Conservation (phyloP, 768 basidiomycete genomes). For the Mycena olivaceomarginata region DNA sequence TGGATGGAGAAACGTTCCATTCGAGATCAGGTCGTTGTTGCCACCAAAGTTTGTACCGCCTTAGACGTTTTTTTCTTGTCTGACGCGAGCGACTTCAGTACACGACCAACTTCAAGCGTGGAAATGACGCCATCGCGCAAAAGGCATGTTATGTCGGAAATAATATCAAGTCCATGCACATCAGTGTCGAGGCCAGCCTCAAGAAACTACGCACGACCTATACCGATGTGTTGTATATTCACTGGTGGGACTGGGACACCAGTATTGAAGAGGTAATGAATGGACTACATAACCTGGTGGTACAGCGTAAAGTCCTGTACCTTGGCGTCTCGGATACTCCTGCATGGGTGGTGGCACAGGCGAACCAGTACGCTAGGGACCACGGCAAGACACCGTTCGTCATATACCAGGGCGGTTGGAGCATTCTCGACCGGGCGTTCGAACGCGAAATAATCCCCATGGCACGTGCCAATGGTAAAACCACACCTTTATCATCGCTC, state of each 20-base stretch:
- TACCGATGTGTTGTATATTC: slow-evolving; percentile 68
- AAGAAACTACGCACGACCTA: slow-evolving; percentile 67
- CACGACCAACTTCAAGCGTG: slow-evolving; percentile 47
- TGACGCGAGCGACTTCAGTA: slow-evolving; percentile 35
- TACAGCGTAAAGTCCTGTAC: slow-evolving; percentile 70
- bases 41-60: slow-evolving; percentile 58
- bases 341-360: slow-evolving; percentile 30
- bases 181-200: slow-evolving; percentile 63
- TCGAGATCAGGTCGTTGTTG: slow-evolving; percentile 68
- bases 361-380: slow-evolving; percentile 26
- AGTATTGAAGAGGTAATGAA: slow-evolving; percentile 76
- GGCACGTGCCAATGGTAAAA: slow-evolving; percentile 28
- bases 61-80: background rate
- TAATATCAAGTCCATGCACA: slow-evolving; percentile 60
- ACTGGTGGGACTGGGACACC: slow-evolving; percentile 73
- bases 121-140: slow-evolving; percentile 43
- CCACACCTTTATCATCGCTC: background rate
- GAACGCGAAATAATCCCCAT: slow-evolving; percentile 36
- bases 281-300: slow-evolving; percentile 69
- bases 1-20: slow-evolving; percentile 64
- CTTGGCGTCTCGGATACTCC: slow-evolving; percentile 41
- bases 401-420: slow-evolving; percentile 27
- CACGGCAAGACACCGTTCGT: slow-evolving; percentile 28
- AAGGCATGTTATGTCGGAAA: slow-evolving; percentile 63
- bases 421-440: slow-evolving; percentile 29